A percentile compares a stretch with the other conserved stretches of the same genome.
These are phyloP conservation scores for Limnanthes douglasii DNA, from an alignment of 345 rosid genomes.

Conservation along the genomic window DNA sequence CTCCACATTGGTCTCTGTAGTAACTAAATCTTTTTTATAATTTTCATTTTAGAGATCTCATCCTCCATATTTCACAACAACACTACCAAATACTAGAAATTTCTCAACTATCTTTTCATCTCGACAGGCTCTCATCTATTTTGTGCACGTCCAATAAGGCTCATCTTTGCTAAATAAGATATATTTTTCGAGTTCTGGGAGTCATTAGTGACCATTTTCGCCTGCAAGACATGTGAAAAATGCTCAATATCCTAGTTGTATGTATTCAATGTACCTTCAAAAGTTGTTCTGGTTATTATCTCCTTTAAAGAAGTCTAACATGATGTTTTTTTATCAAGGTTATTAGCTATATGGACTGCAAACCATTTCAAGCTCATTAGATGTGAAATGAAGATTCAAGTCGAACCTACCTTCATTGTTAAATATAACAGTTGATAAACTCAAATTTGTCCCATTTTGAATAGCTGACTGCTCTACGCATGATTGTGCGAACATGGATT, in stretches of 20 bases:
- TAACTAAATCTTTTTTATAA: constrained; percentile 36
- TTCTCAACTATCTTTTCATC: constrained; percentile 49
- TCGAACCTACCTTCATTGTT: constrained; percentile 17
- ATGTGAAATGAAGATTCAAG: constrained; percentile 24
- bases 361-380: constrained; percentile 19
- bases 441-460: no score
- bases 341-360: constrained; percentile 14
- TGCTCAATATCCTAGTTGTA: constrained; percentile 84
- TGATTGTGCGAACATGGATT: constrained; percentile 22
- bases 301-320: no score
- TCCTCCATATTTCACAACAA: constrained; percentile 35
- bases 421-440: no score
- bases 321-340: constrained; percentile 14
- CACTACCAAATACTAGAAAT: constrained; percentile 19
- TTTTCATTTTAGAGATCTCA: constrained; percentile 32
- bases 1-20: constrained; percentile 34
- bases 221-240: constrained; percentile 40
- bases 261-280: constrained; percentile 50
- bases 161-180: constrained; percentile 29
- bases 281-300: constrained; percentile 58
- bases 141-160: constrained; percentile 62
- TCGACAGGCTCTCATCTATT: constrained; percentile 97
- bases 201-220: constrained; percentile 29
- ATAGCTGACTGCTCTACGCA: constrained; percentile 21
- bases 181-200: constrained; percentile 21